Percentiles rank a stretch among this genome's conserved stretches.
Evolutionary conservation across 2,329 filamentous ascomycete genomes (phyloP).

Genomic region (Monosporascus ibericus): DNA sequence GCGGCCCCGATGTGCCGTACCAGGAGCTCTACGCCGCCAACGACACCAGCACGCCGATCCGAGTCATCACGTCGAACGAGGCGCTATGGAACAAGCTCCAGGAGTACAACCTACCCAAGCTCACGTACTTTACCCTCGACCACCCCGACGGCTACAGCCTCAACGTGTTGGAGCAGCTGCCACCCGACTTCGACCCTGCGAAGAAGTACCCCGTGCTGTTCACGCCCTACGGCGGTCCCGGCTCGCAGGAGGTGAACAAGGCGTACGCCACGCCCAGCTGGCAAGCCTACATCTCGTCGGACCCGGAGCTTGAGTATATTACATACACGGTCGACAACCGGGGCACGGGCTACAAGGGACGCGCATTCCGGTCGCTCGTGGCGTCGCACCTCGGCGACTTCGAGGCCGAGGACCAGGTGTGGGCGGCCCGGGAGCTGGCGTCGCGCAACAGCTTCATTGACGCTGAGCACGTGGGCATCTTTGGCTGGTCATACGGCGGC

Average conservation of each 20-base stretch:
- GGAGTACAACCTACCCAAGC: constrained; percentile 57
- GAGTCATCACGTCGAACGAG: constrained; percentile 56
- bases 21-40: constrained; percentile 59
- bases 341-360: constrained; percentile 59
- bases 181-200: constrained; percentile 54
- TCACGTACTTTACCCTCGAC: constrained; percentile 56
- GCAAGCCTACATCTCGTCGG: constrained; percentile 58
- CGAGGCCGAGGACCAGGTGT: constrained; percentile 62
- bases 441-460: constrained; percentile 49
- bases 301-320: constrained; percentile 62
- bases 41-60: constrained; percentile 44
- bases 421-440: constrained; percentile 53
- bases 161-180: constrained; percentile 60
- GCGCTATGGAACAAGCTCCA: constrained; percentile 48
- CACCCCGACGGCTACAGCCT: constrained; percentile 56
- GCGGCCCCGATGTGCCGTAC: constrained; percentile 62
- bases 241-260: constrained; percentile 56
- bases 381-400: constrained; percentile 54
- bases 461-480: constrained; percentile 55
- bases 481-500: constrained; percentile 64
- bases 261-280: constrained; percentile 49
- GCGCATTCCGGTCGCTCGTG: constrained; percentile 54
- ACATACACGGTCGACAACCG: constrained; percentile 64
- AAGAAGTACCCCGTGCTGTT: constrained; percentile 64
- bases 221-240: constrained; percentile 62